Conservation (phyloP, 768 basidiomycete species). For the Suillus americanus region DNA sequence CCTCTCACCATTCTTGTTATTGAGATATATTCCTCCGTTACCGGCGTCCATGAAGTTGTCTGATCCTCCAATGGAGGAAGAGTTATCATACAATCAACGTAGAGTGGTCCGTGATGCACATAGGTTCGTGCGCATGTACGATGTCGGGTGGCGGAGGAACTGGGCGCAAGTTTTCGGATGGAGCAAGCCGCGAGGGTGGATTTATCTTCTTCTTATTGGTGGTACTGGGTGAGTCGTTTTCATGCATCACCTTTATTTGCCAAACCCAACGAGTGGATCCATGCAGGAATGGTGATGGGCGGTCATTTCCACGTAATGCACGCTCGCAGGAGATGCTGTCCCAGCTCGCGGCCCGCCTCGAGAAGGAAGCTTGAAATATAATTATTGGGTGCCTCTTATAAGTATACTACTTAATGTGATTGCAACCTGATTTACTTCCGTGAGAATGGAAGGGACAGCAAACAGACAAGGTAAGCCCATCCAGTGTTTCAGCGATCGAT, state of each 20-base stretch:
- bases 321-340: constrained; percentile 64
- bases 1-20: constrained; percentile 70
- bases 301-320: constrained; percentile 66
- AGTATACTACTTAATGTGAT: neutral
- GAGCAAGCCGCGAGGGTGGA: constrained; percentile 50
- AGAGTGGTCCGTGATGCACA: constrained; percentile 65
- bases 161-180: constrained; percentile 70
- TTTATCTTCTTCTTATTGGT: constrained; percentile 54
- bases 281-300: constrained; percentile 64
- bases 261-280: neutral
- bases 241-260: neutral
- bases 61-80: constrained; percentile 70
- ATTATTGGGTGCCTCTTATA: neutral
- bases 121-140: constrained; percentile 59
- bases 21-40: constrained; percentile 68
- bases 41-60: constrained; percentile 52
- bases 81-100: constrained; percentile 66
- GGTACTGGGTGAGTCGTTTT: constrained; percentile 56
- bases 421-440: neutral
- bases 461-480: neutral
- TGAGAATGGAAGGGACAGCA: neutral
- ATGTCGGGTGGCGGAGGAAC: constrained; percentile 73
- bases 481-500: too few relatives aligned
- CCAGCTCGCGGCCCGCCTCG: constrained; percentile 62
- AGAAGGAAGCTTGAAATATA: constrained; percentile 23